Percentiles rank a stretch among this genome's conserved stretches.
Evolutionary conservation across 768 basidiomycete species (phyloP).

Genomic region (Russula brevipes): DNA sequence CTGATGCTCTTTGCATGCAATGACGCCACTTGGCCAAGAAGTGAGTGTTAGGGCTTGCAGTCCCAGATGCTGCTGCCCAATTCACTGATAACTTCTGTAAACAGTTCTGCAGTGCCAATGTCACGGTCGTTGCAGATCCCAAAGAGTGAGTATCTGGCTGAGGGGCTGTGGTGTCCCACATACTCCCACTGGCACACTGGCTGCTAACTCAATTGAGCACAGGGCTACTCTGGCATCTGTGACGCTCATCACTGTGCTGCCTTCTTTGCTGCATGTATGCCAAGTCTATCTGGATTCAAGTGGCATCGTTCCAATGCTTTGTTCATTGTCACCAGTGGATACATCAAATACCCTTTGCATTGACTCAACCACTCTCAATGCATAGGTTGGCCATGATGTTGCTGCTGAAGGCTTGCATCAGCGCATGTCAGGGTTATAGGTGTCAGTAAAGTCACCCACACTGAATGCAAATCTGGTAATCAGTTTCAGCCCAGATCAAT

Average conservation of each 20-base stretch:
- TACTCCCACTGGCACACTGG: no score
- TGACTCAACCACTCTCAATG: constrained; percentile 89
- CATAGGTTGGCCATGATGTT: constrained; percentile 63
- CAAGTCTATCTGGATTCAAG: constrained; percentile 58
- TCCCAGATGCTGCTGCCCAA: constrained; percentile 49
- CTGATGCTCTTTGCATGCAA: constrained; percentile 45
- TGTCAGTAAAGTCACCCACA: no score
- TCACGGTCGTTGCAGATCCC: constrained; percentile 58
- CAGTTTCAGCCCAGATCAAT: no score
- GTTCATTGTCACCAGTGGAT: constrained; percentile 36
- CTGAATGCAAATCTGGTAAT: no score
- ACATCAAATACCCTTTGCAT: constrained; percentile 60
- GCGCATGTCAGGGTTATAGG: no score
- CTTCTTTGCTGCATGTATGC: constrained; percentile 83
- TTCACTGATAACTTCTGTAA: constrained; percentile 54
- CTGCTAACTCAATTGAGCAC: background rate
- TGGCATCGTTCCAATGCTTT: constrained; percentile 64
- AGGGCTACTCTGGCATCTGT: constrained; percentile 62
- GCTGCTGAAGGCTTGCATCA: constrained; percentile 49
- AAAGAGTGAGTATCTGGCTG: constrained; percentile 62
- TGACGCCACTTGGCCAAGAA: constrained; percentile 30
- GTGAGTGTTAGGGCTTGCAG: no score
- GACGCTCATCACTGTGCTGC: constrained; percentile 84
- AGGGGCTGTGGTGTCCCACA: no score
- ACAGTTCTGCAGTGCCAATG: constrained; percentile 53